A percentile compares a stretch with the other conserved stretches of the same genome.
Conservation (phyloP, 1,284 basidiomycete species). For the Chondrostereum purpureum region DNA sequence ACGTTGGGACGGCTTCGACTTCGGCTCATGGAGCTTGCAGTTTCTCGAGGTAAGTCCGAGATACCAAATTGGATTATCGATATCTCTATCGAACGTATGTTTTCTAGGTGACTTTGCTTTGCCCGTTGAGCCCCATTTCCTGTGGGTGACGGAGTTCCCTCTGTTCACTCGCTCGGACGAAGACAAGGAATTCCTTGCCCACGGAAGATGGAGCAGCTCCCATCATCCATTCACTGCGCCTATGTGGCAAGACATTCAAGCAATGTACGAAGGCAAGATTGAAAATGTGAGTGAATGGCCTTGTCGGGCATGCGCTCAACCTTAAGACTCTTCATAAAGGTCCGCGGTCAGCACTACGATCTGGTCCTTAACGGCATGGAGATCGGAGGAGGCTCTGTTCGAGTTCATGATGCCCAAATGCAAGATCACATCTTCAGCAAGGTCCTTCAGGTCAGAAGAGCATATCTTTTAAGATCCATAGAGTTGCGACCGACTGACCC, state of each 20-base stretch:
- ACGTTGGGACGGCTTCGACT: slow-evolving; percentile 71
- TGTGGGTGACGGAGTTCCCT: slow-evolving; percentile 96
- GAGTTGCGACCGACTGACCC: slow-evolving; percentile 8
- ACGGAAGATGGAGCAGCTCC: slow-evolving; percentile 83
- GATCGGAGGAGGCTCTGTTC: slow-evolving; percentile 90
- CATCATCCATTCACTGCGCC: slow-evolving; percentile 97
- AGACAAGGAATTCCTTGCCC: slow-evolving; percentile 82
- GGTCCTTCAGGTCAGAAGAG: slow-evolving; percentile 62
- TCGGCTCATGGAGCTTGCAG: slow-evolving; percentile 58
- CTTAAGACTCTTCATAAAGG: slow-evolving; percentile 31
- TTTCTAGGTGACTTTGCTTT: slow-evolving; percentile 47
- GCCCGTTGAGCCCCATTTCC: slow-evolving; percentile 66
- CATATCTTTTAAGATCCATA: slow-evolving; percentile 5
- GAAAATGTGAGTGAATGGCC: slow-evolving; percentile 46
- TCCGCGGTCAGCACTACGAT: slow-evolving; percentile 95
- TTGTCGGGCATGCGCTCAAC: background rate
- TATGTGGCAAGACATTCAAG: slow-evolving; percentile 80
- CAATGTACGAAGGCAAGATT: slow-evolving; percentile 63
- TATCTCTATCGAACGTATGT: slow-evolving; percentile 8
- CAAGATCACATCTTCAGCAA: slow-evolving; percentile 80
- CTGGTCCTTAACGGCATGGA: slow-evolving; percentile 93
- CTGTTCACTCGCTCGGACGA: slow-evolving; percentile 84
- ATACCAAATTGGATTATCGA: slow-evolving; percentile 5
- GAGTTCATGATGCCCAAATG: slow-evolving; percentile 83
- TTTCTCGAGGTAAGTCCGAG: slow-evolving; percentile 46